Evolutionary conservation across 139 green algal species (phyloP).

Genomic region (Coccomyxa sp.): DNA sequence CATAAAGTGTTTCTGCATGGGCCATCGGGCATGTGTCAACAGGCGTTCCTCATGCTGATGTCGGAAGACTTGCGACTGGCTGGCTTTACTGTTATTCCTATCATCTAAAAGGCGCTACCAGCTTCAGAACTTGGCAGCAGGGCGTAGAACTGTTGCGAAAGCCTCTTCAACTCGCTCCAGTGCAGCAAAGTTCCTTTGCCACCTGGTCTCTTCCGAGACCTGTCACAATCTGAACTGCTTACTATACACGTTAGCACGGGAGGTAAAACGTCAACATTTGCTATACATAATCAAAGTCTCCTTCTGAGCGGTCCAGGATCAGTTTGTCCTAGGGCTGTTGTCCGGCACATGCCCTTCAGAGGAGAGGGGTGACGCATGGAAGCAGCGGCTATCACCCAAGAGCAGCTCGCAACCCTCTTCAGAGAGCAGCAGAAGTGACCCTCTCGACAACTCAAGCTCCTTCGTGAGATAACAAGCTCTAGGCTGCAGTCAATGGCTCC

Average conservation of each 20-base stretch:
- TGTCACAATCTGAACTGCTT: neutral
- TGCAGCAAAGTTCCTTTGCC: neutral
- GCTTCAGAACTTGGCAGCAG: no score
- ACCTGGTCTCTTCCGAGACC: neutral
- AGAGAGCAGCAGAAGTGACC: conserved; percentile 14
- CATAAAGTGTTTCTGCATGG: no score
- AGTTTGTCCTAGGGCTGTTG: no score
- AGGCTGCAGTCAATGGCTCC: neutral
- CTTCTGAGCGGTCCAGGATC: neutral
- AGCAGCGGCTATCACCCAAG: neutral
- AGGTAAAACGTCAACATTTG: neutral
- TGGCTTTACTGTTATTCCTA: no score
- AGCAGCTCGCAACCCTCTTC: neutral
- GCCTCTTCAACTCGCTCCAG: neutral
- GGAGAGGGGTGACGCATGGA: neutral
- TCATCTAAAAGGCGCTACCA: no score
- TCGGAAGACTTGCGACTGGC: no score
- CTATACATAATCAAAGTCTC: neutral
- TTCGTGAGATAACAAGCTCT: neutral
- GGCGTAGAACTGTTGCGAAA: no score
- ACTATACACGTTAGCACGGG: neutral
- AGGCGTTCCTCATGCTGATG: no score
- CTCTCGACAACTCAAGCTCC: neutral
- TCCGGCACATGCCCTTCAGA: neutral
- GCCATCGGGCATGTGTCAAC: no score